These are phyloP conservation scores for Solanum rostratum DNA, from an alignment of 257 asterid species.

Conservation along the genomic window DNA sequence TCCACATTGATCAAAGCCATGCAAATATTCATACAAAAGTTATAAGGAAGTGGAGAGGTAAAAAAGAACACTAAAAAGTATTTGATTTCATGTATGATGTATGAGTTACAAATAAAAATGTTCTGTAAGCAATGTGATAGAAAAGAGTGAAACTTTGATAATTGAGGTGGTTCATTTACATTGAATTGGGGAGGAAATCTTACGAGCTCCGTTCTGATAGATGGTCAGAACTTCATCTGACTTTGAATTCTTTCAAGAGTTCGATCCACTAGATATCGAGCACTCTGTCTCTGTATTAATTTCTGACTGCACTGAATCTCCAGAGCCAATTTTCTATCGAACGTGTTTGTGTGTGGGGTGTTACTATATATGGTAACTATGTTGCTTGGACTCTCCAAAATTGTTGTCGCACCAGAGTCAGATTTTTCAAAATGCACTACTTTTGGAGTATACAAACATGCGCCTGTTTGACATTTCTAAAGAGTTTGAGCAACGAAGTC, in stretches of 20 bases:
- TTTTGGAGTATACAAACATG: too few relatives aligned
- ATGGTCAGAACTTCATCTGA: neutral
- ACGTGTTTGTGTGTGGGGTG: neutral
- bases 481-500: too few relatives aligned
- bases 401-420: too few relatives aligned
- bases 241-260: neutral
- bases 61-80: neutral
- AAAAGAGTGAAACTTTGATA: neutral
- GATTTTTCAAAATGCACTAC: too few relatives aligned
- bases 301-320: neutral
- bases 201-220: neutral
- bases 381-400: too few relatives aligned
- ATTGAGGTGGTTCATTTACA: neutral
- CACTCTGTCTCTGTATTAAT: neutral
- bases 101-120: neutral
- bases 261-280: neutral
- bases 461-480: too few relatives aligned
- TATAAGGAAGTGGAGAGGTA: neutral
- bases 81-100: neutral
- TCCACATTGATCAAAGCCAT: neutral
- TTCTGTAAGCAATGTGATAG: neutral
- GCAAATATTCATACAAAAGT: neutral
- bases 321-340: neutral
- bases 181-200: neutral
- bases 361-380: neutral